Percentiles rank a stretch among this genome's conserved stretches.
These are phyloP conservation scores for Apiospora arundinis DNA, from an alignment of 2,329 filamentous ascomycete genomes.

Conservation along the genomic window DNA sequence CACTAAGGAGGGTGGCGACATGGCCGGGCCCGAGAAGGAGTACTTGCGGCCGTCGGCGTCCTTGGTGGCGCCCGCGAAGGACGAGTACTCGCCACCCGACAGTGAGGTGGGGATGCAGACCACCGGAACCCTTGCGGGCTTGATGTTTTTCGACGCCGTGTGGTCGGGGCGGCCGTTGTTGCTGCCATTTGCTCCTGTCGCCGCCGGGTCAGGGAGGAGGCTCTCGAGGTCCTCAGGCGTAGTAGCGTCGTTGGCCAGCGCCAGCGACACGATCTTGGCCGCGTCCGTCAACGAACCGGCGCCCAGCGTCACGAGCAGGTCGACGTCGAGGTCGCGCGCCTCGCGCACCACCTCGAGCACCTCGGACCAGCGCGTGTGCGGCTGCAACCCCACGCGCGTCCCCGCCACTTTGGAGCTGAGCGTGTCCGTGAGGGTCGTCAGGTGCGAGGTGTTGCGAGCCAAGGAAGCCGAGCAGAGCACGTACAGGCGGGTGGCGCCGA, in stretches of 20 bases:
- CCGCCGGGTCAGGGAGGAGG: constrained; percentile 34
- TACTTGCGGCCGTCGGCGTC: constrained; percentile 37
- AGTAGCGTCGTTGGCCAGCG: constrained; percentile 53
- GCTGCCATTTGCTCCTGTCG: too few species aligned
- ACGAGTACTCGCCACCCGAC: constrained; percentile 45
- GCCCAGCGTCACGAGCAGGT: constrained; percentile 61
- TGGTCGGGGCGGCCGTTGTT: neutral
- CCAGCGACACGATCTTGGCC: constrained; percentile 58
- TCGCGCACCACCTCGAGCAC: constrained; percentile 54
- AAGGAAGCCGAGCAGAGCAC: constrained; percentile 58
- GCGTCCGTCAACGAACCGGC: constrained; percentile 62
- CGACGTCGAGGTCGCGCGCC: constrained; percentile 44
- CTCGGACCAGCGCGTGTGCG: constrained; percentile 61
- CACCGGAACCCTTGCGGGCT: constrained; percentile 37
- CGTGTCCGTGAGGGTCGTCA: constrained; percentile 47
- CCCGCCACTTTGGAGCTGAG: constrained; percentile 53
- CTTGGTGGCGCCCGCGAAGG: constrained; percentile 39
- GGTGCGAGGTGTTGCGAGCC: constrained; percentile 50
- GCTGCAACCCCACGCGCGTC: constrained; percentile 55
- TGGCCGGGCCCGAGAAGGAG: constrained; percentile 38
- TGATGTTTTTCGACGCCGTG: constrained; percentile 32
- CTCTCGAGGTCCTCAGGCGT: constrained; percentile 46
- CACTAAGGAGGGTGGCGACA: constrained; percentile 55
- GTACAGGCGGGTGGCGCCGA: constrained; percentile 54
- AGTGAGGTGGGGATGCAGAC: constrained; percentile 45